Base-by-base conservation (phyloP, 2,329 filamentous ascomycete species). In the Cryphonectria parasitica region DNA sequence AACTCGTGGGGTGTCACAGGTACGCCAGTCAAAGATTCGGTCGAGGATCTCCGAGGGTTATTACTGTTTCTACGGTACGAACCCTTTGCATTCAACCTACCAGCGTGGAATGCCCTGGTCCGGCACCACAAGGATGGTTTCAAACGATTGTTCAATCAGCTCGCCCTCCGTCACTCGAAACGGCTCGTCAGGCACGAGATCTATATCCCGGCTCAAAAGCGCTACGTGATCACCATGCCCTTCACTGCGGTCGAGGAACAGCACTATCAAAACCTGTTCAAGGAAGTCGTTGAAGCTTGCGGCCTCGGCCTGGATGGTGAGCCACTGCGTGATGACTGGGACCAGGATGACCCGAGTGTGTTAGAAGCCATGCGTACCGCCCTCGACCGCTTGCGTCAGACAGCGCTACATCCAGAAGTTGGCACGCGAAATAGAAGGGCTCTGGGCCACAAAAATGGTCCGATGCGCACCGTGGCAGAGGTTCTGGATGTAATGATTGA, bases 1-100 rank as follows among this genome's bases (percentile, higher is more conserved):
- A 95, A 97, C 80, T 91, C 94, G 2, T 98, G 96, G 96, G 94
- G 92, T 19, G 90, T 99, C 56, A 95, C 94, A 0, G 96, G 94
- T 58, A 99, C 96, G 0, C 96, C 96, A 0, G 86, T 98, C 52
- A 91, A 92, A 74, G 93, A 94, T 74, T 88, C 76, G 36, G 73
- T 73, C 17, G 64, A 64, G 13, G 95, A 98, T 79, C 83, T 98
- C 10, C 90, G 90, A 74, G 95, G 95, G 0, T 83, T 98, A 5
- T 80, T 98, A 0, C 83, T 92, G 0, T 98, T 99, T 75, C 85
- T 98, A 11, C 87, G 88, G 25, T 94, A 92, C 76, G 87, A 94
- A 71, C 94, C 94, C 1, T 95, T 92, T 77, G 91, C 88, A 68
- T 88, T 87, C 7, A 87, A 86, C 15, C 82, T 85, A 10, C 82